These are phyloP conservation scores for Ophiostoma sp. DNA, from an alignment of 2,329 filamentous ascomycete species.

Conservation along the genomic window DNA sequence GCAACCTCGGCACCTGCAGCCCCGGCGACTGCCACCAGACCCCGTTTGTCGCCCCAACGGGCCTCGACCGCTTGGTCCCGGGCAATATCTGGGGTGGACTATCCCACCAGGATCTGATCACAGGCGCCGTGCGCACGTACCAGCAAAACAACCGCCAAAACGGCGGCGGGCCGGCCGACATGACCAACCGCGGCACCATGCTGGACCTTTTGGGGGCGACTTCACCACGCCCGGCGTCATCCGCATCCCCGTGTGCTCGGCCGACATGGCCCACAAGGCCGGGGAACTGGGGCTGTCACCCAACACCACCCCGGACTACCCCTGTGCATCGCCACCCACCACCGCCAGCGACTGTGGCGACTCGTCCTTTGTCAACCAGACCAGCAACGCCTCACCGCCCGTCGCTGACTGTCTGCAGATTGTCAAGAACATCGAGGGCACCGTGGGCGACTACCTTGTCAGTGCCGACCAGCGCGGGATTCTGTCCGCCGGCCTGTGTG, in stretches of 20 bases:
- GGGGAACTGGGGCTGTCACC: background rate
- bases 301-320: background rate
- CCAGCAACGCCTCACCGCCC: background rate
- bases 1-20: background rate
- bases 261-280: conserved; percentile 34
- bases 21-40: background rate
- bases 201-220: conserved; percentile 35
- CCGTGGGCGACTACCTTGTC: background rate
- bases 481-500: background rate
- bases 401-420: background rate
- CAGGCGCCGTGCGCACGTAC: conserved; percentile 36
- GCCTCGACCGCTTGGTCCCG: background rate
- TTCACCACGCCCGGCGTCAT: conserved; percentile 41
- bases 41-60: background rate
- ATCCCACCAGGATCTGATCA: conserved; percentile 32
- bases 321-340: background rate
- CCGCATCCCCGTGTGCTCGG: conserved; percentile 41
- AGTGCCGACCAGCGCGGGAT: background rate
- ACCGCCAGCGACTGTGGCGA: background rate
- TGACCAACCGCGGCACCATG: conserved; percentile 31
- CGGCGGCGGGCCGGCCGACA: conserved; percentile 33
- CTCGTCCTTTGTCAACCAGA: background rate
- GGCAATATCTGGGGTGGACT: background rate
- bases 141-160: conserved; percentile 38
- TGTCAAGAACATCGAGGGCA: background rate